phyloP scores from a whole-genome alignment of 805 yeast species.

The Yarrowia osloensis region DNA sequence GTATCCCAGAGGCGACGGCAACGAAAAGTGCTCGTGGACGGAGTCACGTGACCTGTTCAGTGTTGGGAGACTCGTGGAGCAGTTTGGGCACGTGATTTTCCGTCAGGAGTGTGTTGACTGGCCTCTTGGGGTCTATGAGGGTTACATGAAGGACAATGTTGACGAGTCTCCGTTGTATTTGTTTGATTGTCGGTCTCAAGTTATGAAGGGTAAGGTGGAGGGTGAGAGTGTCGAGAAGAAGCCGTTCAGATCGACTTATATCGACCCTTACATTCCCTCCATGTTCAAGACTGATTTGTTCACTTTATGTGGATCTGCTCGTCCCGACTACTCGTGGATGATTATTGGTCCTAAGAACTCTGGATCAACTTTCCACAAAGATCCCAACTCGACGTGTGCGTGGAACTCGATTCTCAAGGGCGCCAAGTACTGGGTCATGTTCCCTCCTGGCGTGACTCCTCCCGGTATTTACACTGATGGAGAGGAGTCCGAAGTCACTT shows the following conservation, averaged over 20 bases:
- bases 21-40: conserved; percentile 37
- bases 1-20: conserved; percentile 27
- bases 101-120: conserved; percentile 86
- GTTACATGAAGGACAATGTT: conserved; percentile 59
- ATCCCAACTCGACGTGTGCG: conserved; percentile 87
- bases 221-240: background rate
- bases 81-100: conserved; percentile 64
- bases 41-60: conserved; percentile 67
- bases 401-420: conserved; percentile 85
- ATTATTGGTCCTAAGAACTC: conserved; percentile 80
- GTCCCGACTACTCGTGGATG: conserved; percentile 94
- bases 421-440: conserved; percentile 82
- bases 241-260: background rate
- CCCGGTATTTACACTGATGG: conserved; percentile 76
- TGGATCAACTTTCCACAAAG: conserved; percentile 91
- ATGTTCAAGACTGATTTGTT: conserved; percentile 35
- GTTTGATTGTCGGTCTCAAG: conserved; percentile 77
- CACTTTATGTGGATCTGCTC: conserved; percentile 36
- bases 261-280: conserved; percentile 32
- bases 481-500: conserved; percentile 78
- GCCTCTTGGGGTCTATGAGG: conserved; percentile 62
- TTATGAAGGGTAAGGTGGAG: conserved; percentile 48
- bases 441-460: conserved; percentile 80
- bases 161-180: conserved; percentile 87
- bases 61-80: conserved; percentile 48